Conservation (phyloP, 768 basidiomycete species). For the Leccinellum rugosiceps region DNA sequence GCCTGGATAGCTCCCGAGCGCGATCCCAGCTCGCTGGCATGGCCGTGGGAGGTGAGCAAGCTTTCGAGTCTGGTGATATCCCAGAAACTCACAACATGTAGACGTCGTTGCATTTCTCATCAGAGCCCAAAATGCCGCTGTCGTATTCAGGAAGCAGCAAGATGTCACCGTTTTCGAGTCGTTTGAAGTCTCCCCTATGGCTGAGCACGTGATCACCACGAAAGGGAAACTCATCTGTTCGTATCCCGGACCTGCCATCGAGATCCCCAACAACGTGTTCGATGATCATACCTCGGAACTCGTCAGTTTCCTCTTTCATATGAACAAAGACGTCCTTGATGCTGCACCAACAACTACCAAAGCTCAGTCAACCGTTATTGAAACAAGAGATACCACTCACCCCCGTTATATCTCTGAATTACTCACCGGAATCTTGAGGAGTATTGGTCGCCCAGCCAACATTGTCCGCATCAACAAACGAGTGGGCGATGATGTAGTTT, state of each 20-base stretch:
- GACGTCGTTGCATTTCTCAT: slow-evolving; percentile 26
- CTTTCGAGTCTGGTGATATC: background rate
- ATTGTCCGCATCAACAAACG: slow-evolving; percentile 36
- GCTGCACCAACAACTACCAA: slow-evolving; percentile 21
- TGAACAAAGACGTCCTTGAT: slow-evolving; percentile 31
- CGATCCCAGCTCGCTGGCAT: slow-evolving; percentile 6
- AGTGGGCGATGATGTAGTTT: slow-evolving; percentile 31
- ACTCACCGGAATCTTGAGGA: slow-evolving; percentile 42
- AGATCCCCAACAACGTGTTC: background rate
- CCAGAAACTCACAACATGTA: slow-evolving; percentile 10
- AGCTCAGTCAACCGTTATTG: background rate
- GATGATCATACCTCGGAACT: slow-evolving; percentile 29
- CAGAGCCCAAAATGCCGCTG: background rate
- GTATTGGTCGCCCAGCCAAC: slow-evolving; percentile 20
- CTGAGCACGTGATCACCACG: slow-evolving; percentile 3
- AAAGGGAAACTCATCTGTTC: background rate
- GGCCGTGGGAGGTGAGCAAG: slow-evolving; percentile 4
- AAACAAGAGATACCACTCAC: background rate
- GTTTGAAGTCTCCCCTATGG: slow-evolving; percentile 41
- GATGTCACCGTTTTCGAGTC: slow-evolving; percentile 26
- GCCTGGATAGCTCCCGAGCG: too few species aligned
- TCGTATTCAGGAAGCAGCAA: background rate
- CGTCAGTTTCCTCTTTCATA: slow-evolving; percentile 33
- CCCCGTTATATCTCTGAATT: slow-evolving; percentile 25
- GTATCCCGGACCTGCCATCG: background rate